Evolutionary conservation across 1,139 yeast genomes (phyloP), one percentile per base, ranked within the genome.

Genomic region (Kodamaea suecica): DNA sequence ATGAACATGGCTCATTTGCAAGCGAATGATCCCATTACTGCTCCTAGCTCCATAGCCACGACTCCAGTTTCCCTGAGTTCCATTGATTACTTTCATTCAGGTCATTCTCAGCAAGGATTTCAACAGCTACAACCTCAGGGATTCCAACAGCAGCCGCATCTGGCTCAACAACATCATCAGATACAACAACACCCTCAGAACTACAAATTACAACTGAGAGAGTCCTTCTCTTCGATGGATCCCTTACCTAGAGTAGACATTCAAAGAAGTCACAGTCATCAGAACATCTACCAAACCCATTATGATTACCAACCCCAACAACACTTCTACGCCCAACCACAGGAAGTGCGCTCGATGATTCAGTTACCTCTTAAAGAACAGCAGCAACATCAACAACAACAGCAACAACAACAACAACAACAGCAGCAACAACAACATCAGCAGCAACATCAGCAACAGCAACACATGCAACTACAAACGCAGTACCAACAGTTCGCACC

Each of bases 401-500:
- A 30, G 26, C 41, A 21, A 14, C 40, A 30, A 19, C 43, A 30
- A 11, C 47, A 35, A 15, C 44, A 35, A 7, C 38, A 27, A 8
- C 35, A 30, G 13, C 45, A 29, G 13, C 41, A 17, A n/a, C 39
- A 27, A 10, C 41, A 33, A n/a, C 39, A 26, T 8, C 39, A 29
- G 19, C 32, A 29, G 8, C 42, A 27, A 14, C 12, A 19, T 9
- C 34, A 12, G n/a, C 43, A 33, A 30, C 37, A 26, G 21, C 47
- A 34, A 5, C 35, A 30, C 26, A 36, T 33, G 29, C 44, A 28
- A 15, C 27, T 13, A 20, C 33, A 25, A 15, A 23, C n/a, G 39
- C 35, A 35, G 33, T 31, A 32, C 30, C 42, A 39, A 11, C 38
- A n/a, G n/a, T n/a, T n/a, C n/a, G n/a, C n/a, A n/a, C n/a, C n/a